Conservation (phyloP, 345 rosid species). For the Citrus glauca region DNA sequence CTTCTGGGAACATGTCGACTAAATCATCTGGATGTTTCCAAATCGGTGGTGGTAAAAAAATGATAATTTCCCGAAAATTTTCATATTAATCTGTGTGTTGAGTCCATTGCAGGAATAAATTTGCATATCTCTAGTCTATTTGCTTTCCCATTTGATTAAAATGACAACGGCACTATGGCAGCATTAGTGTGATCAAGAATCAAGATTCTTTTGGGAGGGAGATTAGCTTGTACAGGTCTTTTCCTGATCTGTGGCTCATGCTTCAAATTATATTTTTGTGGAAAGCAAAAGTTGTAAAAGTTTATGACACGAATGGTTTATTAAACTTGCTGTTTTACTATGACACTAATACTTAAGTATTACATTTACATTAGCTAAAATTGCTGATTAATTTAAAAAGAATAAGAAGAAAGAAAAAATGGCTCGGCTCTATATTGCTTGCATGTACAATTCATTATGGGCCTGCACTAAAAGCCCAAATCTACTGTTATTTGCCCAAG, state of each 20-base stretch:
- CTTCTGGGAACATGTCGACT: slow-evolving; percentile 85
- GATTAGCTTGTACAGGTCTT: background rate
- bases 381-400: background rate
- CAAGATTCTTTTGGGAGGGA: background rate
- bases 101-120: background rate
- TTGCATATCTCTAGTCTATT: background rate
- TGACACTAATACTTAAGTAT: background rate
- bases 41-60: slow-evolving; percentile 39
- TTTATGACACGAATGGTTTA: background rate
- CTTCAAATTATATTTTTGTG: background rate
- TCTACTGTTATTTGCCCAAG: fast-evolving
- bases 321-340: background rate
- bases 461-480: background rate
- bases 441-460: background rate
- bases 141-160: no score
- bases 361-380: background rate
- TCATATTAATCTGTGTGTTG: background rate
- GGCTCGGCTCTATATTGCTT: no score
- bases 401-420: no score
- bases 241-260: background rate
- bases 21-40: slow-evolving; percentile 58
- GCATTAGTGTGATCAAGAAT: background rate
- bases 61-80: slow-evolving; percentile 9
- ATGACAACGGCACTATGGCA: background rate
- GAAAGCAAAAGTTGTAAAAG: background rate